phyloP scores from a whole-genome alignment of 139 green algal genomes.

The Chlamydomonas asymmetrica region DNA sequence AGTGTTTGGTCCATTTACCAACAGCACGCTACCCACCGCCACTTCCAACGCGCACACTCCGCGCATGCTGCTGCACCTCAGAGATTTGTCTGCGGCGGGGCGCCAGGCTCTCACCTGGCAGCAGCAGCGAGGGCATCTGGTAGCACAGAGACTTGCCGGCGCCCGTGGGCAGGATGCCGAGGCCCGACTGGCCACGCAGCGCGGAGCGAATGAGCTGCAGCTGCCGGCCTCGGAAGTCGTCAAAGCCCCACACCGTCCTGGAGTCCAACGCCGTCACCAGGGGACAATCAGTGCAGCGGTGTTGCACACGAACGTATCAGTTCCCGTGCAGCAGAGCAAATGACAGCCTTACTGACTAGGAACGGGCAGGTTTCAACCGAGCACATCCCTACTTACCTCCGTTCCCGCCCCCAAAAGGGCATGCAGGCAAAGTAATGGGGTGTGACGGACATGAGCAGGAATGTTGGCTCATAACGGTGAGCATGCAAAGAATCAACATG shows the following conservation, averaged over 20 bases:
- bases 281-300: slow-evolving; percentile 25
- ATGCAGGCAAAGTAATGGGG: too few species aligned
- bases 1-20: not conserved
- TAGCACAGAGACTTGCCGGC: slow-evolving; percentile 92
- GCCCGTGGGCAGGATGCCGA: slow-evolving; percentile 89
- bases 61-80: not conserved
- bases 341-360: too few species aligned
- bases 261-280: too few species aligned
- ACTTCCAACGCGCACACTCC: not conserved
- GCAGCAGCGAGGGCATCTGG: slow-evolving; percentile 84
- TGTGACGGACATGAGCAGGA: too few species aligned
- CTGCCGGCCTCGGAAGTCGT: slow-evolving; percentile 77
- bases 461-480: too few species aligned
- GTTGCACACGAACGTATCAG: slow-evolving; percentile 5
- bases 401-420: too few species aligned
- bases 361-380: too few species aligned
- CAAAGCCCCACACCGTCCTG: slow-evolving; percentile 63
- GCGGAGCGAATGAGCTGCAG: slow-evolving; percentile 69
- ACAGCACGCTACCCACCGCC: not conserved
- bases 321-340: too few species aligned
- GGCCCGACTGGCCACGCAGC: slow-evolving; percentile 65
- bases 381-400: too few species aligned
- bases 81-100: too few species aligned
- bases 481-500: too few species aligned
- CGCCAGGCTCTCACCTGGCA: slow-evolving; percentile 51